A percentile compares a stretch with the other conserved stretches of the same genome.
These are phyloP conservation scores for Nyssa sinensis DNA, from an alignment of 148 eudicot species.

Conservation along the genomic window DNA sequence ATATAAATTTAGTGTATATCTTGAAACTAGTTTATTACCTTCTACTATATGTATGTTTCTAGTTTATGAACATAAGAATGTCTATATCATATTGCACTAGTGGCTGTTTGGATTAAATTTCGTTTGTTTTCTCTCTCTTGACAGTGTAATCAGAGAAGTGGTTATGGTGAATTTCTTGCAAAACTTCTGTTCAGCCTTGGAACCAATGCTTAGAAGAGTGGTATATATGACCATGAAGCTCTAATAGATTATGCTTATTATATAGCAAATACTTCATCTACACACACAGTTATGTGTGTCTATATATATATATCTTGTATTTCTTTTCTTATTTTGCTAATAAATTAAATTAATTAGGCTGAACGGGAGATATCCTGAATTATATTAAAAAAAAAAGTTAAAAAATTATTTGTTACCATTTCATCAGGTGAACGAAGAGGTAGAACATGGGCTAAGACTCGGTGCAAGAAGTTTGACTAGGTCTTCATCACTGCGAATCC, in stretches of 20 bases:
- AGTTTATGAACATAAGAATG: too few relatives aligned
- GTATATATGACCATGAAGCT: constrained; percentile 26
- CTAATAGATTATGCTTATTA: neutral
- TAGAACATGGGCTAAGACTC: constrained; percentile 43
- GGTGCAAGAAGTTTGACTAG: constrained; percentile 26
- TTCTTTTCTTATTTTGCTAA: neutral
- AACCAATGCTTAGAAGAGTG: constrained; percentile 73
- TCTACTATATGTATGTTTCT: neutral
- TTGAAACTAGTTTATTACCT: neutral
- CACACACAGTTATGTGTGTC: neutral
- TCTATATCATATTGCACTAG: too few relatives aligned
- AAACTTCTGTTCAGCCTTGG: constrained; percentile 41
- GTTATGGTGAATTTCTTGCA: constrained; percentile 43
- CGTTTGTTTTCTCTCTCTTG: neutral
- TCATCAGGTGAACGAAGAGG: constrained; percentile 61
- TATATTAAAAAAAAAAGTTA: too few relatives aligned
- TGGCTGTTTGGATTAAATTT: neutral
- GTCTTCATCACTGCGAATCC: constrained; percentile 41
- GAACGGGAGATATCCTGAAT: too few relatives aligned
- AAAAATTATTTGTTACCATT: neutral
- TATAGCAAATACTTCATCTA: too few relatives aligned
- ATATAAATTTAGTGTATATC: neutral
- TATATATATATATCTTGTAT: neutral
- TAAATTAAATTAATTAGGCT: too few relatives aligned
- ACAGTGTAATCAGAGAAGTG: constrained; percentile 57